Base-by-base conservation (phyloP, 345 rosid species). In the Moricandia moricandioides region DNA sequence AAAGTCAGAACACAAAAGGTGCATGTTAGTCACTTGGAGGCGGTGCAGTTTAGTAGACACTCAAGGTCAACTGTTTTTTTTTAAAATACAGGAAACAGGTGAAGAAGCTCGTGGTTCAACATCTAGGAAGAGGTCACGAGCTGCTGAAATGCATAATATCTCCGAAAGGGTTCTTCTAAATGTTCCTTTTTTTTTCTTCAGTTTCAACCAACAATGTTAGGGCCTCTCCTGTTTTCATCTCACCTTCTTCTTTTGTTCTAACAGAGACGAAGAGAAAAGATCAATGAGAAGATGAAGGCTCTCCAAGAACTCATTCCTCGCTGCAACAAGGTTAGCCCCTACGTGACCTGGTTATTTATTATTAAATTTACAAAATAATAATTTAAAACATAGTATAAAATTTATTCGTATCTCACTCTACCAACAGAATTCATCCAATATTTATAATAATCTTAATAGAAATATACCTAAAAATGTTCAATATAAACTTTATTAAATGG, bases 131-230 rank as follows among this genome's bases (percentile, higher is more conserved):
- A 88, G 91, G 69, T 84, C 90, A 52, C 89, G 98, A 17, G 90
- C 95, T 67, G 93, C 96, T 4, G 95, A 94, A 80, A 88, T 89
- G 80, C 98, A 94, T 81, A 91, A 89, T 49, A 82, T 85, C 66
- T 85, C 95, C 2, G 96, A 94, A 72, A 86, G 89, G 94, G 98
- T 91, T 33, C 33, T 91, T 79, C 7, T n/a, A n/a, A n/a, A n/a
- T n/a, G 62, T 68, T 55, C 24, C 2, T 21, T 21, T 21, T 21
- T 21, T 21, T 29, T 29, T 29, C 31, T 29, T 29, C 0, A 29
- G 31, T 29, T 29, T 17, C 34, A 47, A 31, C 8, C 13, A 4
- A 45, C 5, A 7, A 8, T 49, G 45, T 45, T n/a, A 13, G 29
- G 47, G 43, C 14, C 14, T 35, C 63, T 51, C 37, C 63, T 47